These are phyloP conservation scores for Asclepias syriaca DNA, from an alignment of 257 asterid species.

Conservation along the genomic window DNA sequence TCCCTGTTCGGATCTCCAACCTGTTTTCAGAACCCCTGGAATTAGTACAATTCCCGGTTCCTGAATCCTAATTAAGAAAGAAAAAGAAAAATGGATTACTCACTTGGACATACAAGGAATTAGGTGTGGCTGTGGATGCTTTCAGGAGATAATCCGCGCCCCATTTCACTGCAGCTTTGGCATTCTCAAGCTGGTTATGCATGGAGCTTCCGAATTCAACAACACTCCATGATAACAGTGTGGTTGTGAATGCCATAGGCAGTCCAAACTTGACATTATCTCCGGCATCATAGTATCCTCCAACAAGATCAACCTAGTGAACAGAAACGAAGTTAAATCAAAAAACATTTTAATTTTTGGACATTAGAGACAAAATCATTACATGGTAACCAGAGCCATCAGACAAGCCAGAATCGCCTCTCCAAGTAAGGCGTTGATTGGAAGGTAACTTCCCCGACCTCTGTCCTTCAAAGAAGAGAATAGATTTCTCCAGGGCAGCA, in stretches of 20 bases:
- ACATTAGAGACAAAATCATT: background rate
- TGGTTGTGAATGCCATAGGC: slow-evolving; percentile 88
- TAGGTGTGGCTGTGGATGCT: slow-evolving; percentile 66
- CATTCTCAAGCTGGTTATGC: slow-evolving; percentile 42
- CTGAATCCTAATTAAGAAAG: background rate
- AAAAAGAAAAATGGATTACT: background rate
- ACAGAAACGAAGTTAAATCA: background rate
- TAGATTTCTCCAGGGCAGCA: slow-evolving; percentile 59
- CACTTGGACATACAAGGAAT: slow-evolving; percentile 62
- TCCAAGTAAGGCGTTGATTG: slow-evolving; percentile 51
- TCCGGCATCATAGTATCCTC: slow-evolving; percentile 92
- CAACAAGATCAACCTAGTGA: slow-evolving; percentile 60
- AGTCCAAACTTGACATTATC: slow-evolving; percentile 77
- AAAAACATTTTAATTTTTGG: background rate
- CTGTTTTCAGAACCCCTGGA: slow-evolving; percentile 20
- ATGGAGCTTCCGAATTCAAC: slow-evolving; percentile 62
- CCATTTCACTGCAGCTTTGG: slow-evolving; percentile 70
- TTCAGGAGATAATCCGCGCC: slow-evolving; percentile 76
- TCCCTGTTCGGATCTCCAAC: slow-evolving; percentile 80
- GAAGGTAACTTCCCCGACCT: slow-evolving; percentile 71
- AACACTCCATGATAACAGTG: slow-evolving; percentile 76
- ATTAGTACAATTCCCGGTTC: background rate
- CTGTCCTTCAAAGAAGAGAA: slow-evolving; percentile 77
- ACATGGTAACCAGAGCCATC: slow-evolving; percentile 74
- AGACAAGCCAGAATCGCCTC: slow-evolving; percentile 59